phyloP scores from a whole-genome alignment of 768 basidiomycete species.

The Crepidotus variabilis region DNA sequence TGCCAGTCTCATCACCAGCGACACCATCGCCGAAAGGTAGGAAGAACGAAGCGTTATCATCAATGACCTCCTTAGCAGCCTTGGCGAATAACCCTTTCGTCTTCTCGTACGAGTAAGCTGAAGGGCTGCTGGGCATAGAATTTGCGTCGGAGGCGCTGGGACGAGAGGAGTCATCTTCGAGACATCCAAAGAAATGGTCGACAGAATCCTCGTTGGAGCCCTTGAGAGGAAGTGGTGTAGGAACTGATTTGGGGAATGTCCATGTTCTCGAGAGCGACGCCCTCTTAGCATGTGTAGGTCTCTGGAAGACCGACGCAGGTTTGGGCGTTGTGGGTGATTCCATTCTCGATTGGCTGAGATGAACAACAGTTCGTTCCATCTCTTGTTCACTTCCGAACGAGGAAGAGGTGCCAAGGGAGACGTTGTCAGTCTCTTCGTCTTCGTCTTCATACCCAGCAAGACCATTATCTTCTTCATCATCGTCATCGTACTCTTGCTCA shows the following conservation, averaged over 20 bases:
- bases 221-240: conserved; percentile 18
- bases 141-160: conserved; percentile 15
- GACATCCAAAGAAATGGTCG: conserved; percentile 76
- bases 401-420: conserved; percentile 48
- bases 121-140: conserved; percentile 39
- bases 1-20: conserved; percentile 34
- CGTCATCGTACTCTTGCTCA: conserved; percentile 29
- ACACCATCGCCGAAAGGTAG: conserved; percentile 38
- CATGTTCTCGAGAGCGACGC: conserved; percentile 57
- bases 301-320: conserved; percentile 1
- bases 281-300: conserved; percentile 17
- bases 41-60: conserved; percentile 49
- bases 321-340: conserved; percentile 19
- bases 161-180: conserved; percentile 46
- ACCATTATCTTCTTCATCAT: conserved; percentile 42
- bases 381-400: conserved; percentile 24
- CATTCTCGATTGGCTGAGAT: conserved; percentile 21
- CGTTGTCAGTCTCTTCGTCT: conserved; percentile 61
- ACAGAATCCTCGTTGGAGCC: conserved; percentile 43
- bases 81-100: conserved; percentile 59
- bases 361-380: conserved; percentile 18
- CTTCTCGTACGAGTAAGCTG: conserved; percentile 47
- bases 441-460: conserved; percentile 72
- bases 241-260: conserved; percentile 50
- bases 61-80: conserved; percentile 43